Evolutionary conservation across 345 rosid species (phyloP).

Genomic region (Populus nigra): DNA sequence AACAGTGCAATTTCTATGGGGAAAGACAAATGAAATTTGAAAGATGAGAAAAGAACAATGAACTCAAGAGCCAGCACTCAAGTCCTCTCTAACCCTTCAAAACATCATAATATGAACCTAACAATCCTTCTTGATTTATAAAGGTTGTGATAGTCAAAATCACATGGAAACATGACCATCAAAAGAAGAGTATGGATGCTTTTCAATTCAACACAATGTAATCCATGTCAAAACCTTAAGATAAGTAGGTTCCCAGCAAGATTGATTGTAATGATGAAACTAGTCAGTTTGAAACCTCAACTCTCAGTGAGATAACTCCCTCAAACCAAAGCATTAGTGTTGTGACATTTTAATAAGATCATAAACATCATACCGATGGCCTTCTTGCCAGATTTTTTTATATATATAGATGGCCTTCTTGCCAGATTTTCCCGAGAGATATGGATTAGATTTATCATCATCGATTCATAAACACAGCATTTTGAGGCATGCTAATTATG

Average conservation of each 20-base stretch:
- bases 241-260: background rate
- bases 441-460: background rate
- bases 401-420: background rate
- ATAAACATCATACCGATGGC: background rate
- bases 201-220: background rate
- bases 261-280: background rate
- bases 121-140: background rate
- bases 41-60: background rate
- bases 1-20: background rate
- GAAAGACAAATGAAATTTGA: background rate
- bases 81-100: background rate
- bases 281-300: background rate
- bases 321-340: background rate
- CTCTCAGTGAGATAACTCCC: background rate
- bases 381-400: background rate
- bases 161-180: background rate
- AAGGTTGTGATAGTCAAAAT: background rate
- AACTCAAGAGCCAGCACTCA: background rate
- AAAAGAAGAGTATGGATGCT: background rate
- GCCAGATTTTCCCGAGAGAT: background rate
- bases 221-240: background rate
- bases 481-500: background rate
- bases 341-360: background rate
- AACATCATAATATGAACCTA: slow-evolving; percentile 1
- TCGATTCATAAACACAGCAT: background rate